Evolutionary conservation across 768 basidiomycete species (phyloP).

Genomic region (Tylopilus plumbeoviolaceoides): DNA sequence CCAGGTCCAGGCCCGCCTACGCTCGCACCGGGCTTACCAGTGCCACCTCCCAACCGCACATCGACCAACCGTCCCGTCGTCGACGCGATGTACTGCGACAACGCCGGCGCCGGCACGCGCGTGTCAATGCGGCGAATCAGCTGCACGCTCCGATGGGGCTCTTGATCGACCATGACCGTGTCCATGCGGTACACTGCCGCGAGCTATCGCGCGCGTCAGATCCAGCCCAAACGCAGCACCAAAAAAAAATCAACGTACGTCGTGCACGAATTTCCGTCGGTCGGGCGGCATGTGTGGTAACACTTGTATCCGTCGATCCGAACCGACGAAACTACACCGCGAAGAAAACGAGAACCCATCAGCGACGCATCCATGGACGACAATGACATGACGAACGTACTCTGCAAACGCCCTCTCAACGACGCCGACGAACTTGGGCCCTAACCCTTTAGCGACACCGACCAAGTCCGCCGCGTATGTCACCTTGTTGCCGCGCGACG

Average conservation of each 20-base stretch:
- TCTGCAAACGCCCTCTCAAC: slow-evolving; percentile 84
- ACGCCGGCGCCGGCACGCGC: slow-evolving; percentile 64
- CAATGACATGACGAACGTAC: slow-evolving; percentile 39
- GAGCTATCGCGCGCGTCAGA: slow-evolving; percentile 39
- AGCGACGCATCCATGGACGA: not conserved
- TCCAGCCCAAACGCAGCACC: not conserved
- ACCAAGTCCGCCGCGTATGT: slow-evolving; percentile 63
- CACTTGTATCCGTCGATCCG: slow-evolving; percentile 65
- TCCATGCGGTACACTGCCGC: slow-evolving; percentile 80
- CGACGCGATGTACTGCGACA: slow-evolving; percentile 46
- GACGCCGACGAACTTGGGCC: slow-evolving; percentile 59
- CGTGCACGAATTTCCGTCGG: slow-evolving; percentile 79
- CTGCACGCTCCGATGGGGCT: slow-evolving; percentile 83
- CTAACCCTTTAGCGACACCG: slow-evolving; percentile 45
- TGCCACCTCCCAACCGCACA: slow-evolving; percentile 34
- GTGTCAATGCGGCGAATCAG: slow-evolving; percentile 81
- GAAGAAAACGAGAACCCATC: not conserved
- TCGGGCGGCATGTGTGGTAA: slow-evolving; percentile 79
- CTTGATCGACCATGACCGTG: slow-evolving; percentile 85
- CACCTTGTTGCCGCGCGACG: slow-evolving; percentile 25
- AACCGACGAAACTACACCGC: slow-evolving; percentile 53
- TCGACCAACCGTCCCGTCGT: slow-evolving; percentile 61
- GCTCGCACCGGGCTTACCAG: slow-evolving; percentile 3
- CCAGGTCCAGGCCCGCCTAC: too few species aligned
- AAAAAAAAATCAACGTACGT: slow-evolving; percentile 40